phyloP scores from a whole-genome alignment of 768 basidiomycete genomes.

The Cystofilobasidium bisporidii region DNA sequence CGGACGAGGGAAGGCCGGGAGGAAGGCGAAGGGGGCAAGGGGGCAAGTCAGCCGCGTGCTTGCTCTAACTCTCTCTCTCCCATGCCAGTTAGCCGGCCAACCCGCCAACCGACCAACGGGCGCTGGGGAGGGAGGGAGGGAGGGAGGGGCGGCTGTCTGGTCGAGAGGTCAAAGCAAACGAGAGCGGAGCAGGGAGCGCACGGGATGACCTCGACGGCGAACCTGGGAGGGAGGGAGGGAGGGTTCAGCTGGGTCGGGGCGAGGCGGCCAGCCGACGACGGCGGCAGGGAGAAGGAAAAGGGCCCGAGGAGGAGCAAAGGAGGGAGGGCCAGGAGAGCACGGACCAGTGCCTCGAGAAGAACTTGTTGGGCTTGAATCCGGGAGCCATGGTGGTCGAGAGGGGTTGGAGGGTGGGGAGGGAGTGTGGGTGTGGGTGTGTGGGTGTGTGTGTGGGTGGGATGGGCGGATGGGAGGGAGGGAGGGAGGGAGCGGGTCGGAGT shows the following conservation, averaged over 20 bases:
- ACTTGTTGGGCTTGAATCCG: constrained; percentile 10
- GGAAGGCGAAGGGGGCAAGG: too few relatives aligned
- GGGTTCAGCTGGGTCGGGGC: background rate
- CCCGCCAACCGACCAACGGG: too few relatives aligned
- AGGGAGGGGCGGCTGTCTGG: too few relatives aligned
- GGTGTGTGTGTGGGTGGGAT: background rate
- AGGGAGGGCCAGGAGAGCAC: background rate
- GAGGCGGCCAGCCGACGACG: background rate
- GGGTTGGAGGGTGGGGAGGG: background rate
- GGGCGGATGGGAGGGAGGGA: background rate
- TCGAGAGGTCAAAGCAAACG: too few relatives aligned
- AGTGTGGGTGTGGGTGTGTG: background rate
- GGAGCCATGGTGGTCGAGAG: background rate
- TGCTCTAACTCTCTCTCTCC: too few relatives aligned
- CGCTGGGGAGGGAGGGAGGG: too few relatives aligned
- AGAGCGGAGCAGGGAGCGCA: constrained; percentile 5
- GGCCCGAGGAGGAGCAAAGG: too few relatives aligned
- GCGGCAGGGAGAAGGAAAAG: background rate
- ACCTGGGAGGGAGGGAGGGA: background rate
- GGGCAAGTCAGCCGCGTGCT: too few relatives aligned
- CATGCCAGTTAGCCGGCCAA: too few relatives aligned
- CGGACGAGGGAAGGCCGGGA: too few relatives aligned
- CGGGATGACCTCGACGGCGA: constrained; percentile 22
- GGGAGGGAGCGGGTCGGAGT: too few relatives aligned
- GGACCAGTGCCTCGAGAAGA: background rate